phyloP scores from a whole-genome alignment of 2,329 filamentous ascomycete genomes.

The Helminthosporium solani region DNA sequence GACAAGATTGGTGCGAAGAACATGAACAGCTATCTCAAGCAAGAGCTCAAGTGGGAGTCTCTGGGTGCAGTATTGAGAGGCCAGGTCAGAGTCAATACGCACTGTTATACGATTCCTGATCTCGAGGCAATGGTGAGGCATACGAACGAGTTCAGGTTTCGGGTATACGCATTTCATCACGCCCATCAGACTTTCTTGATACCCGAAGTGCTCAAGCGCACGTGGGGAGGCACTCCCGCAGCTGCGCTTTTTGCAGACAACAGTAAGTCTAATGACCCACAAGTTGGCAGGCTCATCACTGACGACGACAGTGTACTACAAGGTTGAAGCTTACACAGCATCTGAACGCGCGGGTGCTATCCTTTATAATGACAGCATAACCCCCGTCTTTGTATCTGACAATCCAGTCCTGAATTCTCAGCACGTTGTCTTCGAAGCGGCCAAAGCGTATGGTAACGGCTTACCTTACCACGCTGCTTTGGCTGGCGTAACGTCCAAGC shows the following conservation, averaged over 20 bases:
- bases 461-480: conserved; percentile 46
- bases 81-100: conserved; percentile 68
- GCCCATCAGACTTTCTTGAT: conserved; percentile 67
- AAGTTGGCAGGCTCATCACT: background rate
- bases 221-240: conserved; percentile 42
- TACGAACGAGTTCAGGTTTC: conserved; percentile 70
- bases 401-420: conserved; percentile 71
- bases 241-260: conserved; percentile 68
- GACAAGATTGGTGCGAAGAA: conserved; percentile 52
- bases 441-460: conserved; percentile 47
- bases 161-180: conserved; percentile 68
- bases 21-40: conserved; percentile 60
- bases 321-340: conserved; percentile 64
- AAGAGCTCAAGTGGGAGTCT: conserved; percentile 64
- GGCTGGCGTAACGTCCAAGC: conserved; percentile 42
- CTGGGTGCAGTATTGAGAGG: conserved; percentile 64
- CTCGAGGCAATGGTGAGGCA: conserved; percentile 69
- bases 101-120: conserved; percentile 70
- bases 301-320: conserved; percentile 60
- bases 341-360: conserved; percentile 67
- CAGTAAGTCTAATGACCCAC: conserved; percentile 33
- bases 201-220: conserved; percentile 56
- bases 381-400: conserved; percentile 68
- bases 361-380: conserved; percentile 64
- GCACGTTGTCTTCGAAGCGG: conserved; percentile 63